Percentiles rank a stretch among this genome's conserved stretches.
phyloP scores from a whole-genome alignment of 768 basidiomycete species.

The Rhizopogon salebrosus region DNA sequence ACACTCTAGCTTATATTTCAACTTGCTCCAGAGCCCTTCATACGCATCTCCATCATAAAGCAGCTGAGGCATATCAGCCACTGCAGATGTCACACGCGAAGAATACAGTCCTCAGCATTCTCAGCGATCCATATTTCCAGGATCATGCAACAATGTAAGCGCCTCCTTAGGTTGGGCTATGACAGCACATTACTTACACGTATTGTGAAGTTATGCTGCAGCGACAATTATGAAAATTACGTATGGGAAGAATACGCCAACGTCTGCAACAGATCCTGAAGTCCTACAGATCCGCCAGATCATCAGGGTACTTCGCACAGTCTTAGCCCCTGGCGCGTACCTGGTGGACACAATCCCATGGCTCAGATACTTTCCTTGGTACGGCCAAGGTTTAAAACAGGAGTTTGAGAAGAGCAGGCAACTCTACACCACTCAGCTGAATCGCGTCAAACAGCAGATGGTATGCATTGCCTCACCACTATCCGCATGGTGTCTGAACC shows the following conservation, averaged over 20 bases:
- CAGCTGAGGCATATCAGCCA: conserved; percentile 37
- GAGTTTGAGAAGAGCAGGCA: conserved; percentile 47
- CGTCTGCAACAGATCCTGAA: conserved; percentile 12
- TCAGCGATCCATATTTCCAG: conserved; percentile 19
- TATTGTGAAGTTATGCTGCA: conserved; percentile 17
- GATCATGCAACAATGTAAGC: conserved; percentile 23
- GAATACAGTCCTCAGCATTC: conserved; percentile 14
- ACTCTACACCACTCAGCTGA: conserved; percentile 43
- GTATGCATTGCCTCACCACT: conserved; percentile 15
- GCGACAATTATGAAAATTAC: conserved; percentile 19
- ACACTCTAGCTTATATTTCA: not conserved
- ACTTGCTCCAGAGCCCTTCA: conserved; percentile 39
- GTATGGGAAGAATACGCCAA: conserved; percentile 21
- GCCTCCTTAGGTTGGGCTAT: conserved; percentile 30
- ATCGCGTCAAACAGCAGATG: conserved; percentile 35
- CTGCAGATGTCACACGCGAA: conserved; percentile 34
- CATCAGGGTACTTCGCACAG: conserved; percentile 22
- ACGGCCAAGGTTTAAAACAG: conserved; percentile 46
- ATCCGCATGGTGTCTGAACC: not conserved
- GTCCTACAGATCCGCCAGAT: conserved; percentile 24
- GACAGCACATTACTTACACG: conserved; percentile 20
- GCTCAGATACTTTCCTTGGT: conserved; percentile 49
- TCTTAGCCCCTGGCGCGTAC: conserved; percentile 27
- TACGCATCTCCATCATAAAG: conserved; percentile 47
- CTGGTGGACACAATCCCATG: conserved; percentile 30